These are phyloP conservation scores for Striga hermonthica DNA, from an alignment of 305 asterid genomes.

Conservation along the genomic window DNA sequence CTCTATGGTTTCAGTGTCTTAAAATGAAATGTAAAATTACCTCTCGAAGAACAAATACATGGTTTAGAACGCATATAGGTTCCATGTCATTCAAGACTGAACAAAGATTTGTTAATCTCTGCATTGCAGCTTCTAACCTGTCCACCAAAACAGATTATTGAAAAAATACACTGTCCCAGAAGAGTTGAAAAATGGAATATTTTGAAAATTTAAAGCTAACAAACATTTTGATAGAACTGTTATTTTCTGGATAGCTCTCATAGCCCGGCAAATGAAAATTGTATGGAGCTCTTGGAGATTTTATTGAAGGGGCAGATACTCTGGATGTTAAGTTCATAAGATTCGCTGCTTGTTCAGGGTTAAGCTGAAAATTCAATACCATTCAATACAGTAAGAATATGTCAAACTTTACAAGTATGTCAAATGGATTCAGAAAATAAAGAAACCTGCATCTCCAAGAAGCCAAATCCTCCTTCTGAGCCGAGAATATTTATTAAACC, in stretches of 20 bases:
- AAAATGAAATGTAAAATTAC: slow-evolving; percentile 38
- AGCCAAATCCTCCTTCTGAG: slow-evolving; percentile 99
- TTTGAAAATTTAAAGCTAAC: slow-evolving; percentile 24
- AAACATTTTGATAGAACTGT: slow-evolving; percentile 85
- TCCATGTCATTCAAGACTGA: slow-evolving; percentile 98
- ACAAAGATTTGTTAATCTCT: slow-evolving; percentile 95
- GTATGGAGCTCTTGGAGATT: slow-evolving; percentile 77
- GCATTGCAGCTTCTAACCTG: slow-evolving; percentile 99
- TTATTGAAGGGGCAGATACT: slow-evolving; percentile 66
- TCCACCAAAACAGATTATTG: slow-evolving; percentile 33
- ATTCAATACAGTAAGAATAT: slow-evolving; percentile 32
- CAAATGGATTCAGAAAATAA: slow-evolving; percentile 37
- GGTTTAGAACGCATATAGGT: slow-evolving; percentile 96
- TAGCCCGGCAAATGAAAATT: slow-evolving; percentile 95
- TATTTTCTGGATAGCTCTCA: slow-evolving; percentile 92
- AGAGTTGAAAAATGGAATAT: slow-evolving; percentile 2
- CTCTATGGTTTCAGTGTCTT: too few species aligned
- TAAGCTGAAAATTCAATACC: slow-evolving; percentile 66
- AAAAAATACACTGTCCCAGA: slow-evolving; percentile 29
- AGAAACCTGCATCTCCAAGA: slow-evolving; percentile 91
- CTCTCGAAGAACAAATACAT: slow-evolving; percentile 97
- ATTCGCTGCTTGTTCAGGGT: slow-evolving; percentile 98
- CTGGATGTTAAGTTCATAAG: slow-evolving; percentile 93
- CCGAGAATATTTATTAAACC: slow-evolving; percentile 96
- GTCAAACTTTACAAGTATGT: slow-evolving; percentile 28